phyloP scores from a whole-genome alignment of 73 alveolate genomes.

The Tetrahymena elliotti region DNA sequence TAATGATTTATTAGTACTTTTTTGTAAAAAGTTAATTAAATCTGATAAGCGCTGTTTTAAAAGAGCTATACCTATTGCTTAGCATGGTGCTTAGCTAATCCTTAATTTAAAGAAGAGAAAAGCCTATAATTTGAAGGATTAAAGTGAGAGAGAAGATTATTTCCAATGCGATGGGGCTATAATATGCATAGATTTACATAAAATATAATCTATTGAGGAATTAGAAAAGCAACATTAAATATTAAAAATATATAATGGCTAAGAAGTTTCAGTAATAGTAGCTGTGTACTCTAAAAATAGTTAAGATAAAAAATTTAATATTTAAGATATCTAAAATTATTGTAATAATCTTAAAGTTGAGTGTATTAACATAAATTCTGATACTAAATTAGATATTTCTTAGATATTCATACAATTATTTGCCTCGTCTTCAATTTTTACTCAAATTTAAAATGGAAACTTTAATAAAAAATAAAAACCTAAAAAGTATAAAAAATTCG shows the following conservation, averaged over 20 bases:
- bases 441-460: background rate
- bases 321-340: background rate
- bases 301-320: background rate
- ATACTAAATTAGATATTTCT: background rate
- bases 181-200: background rate
- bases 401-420: background rate
- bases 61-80: background rate
- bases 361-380: background rate
- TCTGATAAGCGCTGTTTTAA: background rate
- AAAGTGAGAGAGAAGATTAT: background rate
- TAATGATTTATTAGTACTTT: background rate
- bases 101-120: background rate
- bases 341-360: background rate
- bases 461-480: background rate
- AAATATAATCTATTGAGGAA: background rate
- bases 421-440: background rate
- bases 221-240: background rate
- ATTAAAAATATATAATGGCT: background rate
- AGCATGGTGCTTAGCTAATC: background rate
- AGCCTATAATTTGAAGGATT: background rate
- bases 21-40: background rate
- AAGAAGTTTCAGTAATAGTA: background rate
- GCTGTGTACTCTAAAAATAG: background rate
- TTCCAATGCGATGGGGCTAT: background rate
- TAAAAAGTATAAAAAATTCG: background rate